Conservation (phyloP, 345 rosid genomes). For the Brassica cretica region DNA sequence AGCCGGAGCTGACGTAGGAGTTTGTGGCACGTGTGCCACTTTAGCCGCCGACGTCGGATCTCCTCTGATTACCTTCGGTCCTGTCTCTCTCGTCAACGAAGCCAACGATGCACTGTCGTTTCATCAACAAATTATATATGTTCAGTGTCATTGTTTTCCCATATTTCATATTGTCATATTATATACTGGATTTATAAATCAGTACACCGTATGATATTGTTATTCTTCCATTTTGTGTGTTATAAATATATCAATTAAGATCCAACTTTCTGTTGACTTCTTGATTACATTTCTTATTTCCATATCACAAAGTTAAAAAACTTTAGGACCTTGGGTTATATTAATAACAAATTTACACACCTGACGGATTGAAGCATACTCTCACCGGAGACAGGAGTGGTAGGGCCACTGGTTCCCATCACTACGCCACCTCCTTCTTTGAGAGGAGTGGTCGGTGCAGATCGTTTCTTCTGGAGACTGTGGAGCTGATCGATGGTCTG, state of each 20-base stretch:
- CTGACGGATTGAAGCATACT: conserved; percentile 96
- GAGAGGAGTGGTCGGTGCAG: conserved; percentile 80
- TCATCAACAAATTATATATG: background rate
- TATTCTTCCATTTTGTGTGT: background rate
- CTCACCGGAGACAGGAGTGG: conserved; percentile 51
- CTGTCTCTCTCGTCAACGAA: conserved; percentile 84
- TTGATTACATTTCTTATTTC: background rate
- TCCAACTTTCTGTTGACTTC: background rate
- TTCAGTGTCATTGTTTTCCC: background rate
- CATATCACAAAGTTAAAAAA: background rate
- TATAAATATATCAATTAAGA: background rate
- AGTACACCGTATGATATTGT: background rate
- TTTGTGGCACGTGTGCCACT: conserved; percentile 45
- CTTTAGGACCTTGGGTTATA: background rate
- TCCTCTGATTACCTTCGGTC: conserved; percentile 82
- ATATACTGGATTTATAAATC: background rate
- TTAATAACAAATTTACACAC: conserved; percentile 37
- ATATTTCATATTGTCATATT: background rate
- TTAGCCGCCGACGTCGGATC: conserved; percentile 64
- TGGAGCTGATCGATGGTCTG: conserved; percentile 96
- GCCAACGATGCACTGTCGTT: conserved; percentile 87
- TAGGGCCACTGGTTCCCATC: conserved; percentile 41
- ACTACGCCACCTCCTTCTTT: conserved; percentile 30
- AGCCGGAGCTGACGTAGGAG: conserved; percentile 47
- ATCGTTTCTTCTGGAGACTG: conserved; percentile 79